phyloP scores from a whole-genome alignment of 2,329 filamentous ascomycete species.

The Chaetomiaceae sp. region DNA sequence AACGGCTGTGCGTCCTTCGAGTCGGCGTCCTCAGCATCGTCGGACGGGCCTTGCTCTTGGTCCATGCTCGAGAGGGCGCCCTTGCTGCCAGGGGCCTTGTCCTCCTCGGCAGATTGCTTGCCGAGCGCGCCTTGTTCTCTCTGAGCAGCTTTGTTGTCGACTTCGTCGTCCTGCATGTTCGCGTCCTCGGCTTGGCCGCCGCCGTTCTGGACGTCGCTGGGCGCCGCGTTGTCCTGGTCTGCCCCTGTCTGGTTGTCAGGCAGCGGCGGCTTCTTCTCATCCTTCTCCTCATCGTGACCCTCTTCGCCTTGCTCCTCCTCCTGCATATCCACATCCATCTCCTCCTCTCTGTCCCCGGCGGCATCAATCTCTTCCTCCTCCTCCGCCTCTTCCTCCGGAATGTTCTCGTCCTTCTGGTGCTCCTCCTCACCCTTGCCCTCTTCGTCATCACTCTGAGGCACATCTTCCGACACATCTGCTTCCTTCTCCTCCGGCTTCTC shows the following conservation, averaged over 20 bases:
- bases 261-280: constrained; percentile 40
- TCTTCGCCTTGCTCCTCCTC: constrained; percentile 37
- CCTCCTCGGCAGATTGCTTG: constrained; percentile 59
- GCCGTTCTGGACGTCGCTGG: constrained; percentile 61
- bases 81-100: constrained; percentile 60
- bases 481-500: constrained; percentile 26
- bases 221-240: constrained; percentile 58
- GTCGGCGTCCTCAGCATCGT: constrained; percentile 40
- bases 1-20: constrained; percentile 63
- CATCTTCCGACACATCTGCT: constrained; percentile 33
- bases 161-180: constrained; percentile 36
- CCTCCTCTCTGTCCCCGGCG: constrained; percentile 35
- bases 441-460: constrained; percentile 35
- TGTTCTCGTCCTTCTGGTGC: constrained; percentile 46
- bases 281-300: constrained; percentile 45
- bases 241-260: constrained; percentile 47
- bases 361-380: constrained; percentile 42
- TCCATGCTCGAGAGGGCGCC: constrained; percentile 48
- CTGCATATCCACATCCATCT: constrained; percentile 38
- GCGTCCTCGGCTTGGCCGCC: constrained; percentile 62
- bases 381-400: constrained; percentile 43
- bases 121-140: constrained; percentile 60
- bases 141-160: constrained; percentile 58
- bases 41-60: constrained; percentile 43
- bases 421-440: constrained; percentile 46